Evolutionary conservation across 2,329 filamentous ascomycete species (phyloP), one percentile per base, ranked within the genome.

Genomic region (Nothomitra cinnamomea): DNA sequence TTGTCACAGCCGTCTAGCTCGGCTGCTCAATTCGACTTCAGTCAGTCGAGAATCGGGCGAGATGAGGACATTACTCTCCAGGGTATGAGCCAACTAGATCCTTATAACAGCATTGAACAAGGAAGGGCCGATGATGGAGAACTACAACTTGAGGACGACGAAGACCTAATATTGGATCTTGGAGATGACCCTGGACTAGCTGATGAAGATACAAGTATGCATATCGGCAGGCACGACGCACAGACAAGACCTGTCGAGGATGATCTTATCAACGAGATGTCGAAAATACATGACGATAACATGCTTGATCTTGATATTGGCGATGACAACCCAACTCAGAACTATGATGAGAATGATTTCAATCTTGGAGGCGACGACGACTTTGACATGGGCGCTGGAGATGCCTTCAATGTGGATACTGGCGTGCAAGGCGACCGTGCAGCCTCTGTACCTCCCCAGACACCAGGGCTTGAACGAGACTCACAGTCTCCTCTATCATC

Each of bases 141-240:
- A 41, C 32, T 52, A 10, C 74, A 54, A 71, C 58, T 61, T 2
- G 61, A 64, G 53, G 75, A 77, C 21, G 84, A 87, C 61, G 73
- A 87, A 53, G 83, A 84, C 54, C 73, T 87, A 25, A 78, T 85
- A 58, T 70, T 90, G 54, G 83, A 87, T 61, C 81, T 89, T 60
- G 74, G 77, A 25, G 72, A 79, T 56, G 72, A 78, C 57, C 82
- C 80, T 59, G 72, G 87, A 35, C 83, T 87, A 59, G 76, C 87
- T 56, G 79, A 76, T 35, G 76, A 79, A 52, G 68, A 73, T 54
- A 68, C 72, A 56, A 92, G 82, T 62, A 82, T 95, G 55, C 92
- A 98, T 81, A 75, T 87, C 60, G 92, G 90, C 63, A 85, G 90
- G 80, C 83, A 94, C 60, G 89, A 85, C 19, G 82, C 85, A 3